These are phyloP conservation scores for Venturia carpophila DNA, from an alignment of 2,329 filamentous ascomycete species.

Conservation along the genomic window DNA sequence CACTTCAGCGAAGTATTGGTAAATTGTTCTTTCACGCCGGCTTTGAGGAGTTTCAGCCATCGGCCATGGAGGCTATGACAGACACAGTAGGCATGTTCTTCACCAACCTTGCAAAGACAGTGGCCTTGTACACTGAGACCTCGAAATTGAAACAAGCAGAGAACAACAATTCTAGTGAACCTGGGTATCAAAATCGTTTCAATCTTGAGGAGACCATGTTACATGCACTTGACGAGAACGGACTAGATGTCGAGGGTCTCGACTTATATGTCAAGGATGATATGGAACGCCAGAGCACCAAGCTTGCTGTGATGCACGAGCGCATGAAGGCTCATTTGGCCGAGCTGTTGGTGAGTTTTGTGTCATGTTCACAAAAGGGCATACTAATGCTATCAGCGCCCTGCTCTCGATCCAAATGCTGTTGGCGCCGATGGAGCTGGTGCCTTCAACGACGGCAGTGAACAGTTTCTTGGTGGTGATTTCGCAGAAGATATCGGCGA, in stretches of 20 bases:
- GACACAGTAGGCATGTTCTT: constrained; percentile 89
- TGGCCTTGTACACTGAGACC: constrained; percentile 66
- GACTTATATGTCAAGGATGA: constrained; percentile 90
- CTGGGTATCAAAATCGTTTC: constrained; percentile 58
- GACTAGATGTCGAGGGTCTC: constrained; percentile 70
- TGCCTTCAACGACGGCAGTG: constrained; percentile 92
- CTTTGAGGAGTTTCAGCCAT: constrained; percentile 95
- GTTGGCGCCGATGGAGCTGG: constrained; percentile 75
- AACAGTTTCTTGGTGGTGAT: constrained; percentile 93
- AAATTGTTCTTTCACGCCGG: constrained; percentile 95
- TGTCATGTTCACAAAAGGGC: constrained; percentile 21
- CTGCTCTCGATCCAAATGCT: constrained; percentile 63
- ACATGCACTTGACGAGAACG: constrained; percentile 77
- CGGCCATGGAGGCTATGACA: constrained; percentile 81
- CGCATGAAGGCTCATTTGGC: constrained; percentile 88
- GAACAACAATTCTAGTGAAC: constrained; percentile 25
- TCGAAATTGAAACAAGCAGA: constrained; percentile 32
- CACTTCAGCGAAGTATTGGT: constrained; percentile 81
- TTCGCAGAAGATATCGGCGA: constrained; percentile 97
- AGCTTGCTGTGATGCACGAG: constrained; percentile 79
- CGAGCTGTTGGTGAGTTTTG: constrained; percentile 59
- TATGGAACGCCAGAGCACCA: constrained; percentile 73
- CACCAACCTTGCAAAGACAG: constrained; percentile 67
- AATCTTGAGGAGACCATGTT: constrained; percentile 78
- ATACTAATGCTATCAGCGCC: constrained; percentile 46